Evolutionary conservation across 2,329 filamentous ascomycete species (phyloP), one percentile per base, ranked within the genome.

Genomic region (Sclerotinia subarctica): DNA sequence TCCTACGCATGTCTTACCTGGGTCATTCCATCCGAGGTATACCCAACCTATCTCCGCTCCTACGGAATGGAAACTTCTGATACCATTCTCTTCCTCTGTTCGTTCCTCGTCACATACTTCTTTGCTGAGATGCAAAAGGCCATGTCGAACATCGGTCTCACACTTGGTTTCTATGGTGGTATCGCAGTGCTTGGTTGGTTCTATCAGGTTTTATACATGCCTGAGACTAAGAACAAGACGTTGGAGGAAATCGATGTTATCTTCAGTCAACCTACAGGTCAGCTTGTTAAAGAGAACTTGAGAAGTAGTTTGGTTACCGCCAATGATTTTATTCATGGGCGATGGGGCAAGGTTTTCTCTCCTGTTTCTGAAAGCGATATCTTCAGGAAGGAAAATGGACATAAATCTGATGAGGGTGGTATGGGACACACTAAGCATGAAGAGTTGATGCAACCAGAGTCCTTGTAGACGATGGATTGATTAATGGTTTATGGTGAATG

Each of bases 201-300:
- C 72, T 92, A 91, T 77, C 89, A 92, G 79, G 81, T 91, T 58
- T 76, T 91, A 62, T 92, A 91, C 79, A 92, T 92, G 90, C 89
- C 88, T 0, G 88, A 91, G 81, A 91, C 89, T 3, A 91, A 91
- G 81, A 86, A 77, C 66, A 81, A 81, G 77, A 85, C 85, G 2
- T 83, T 92, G 0, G 90, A 92, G 78, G 89, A 92, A 78, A 91
- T 92, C 69, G 89, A 92, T 69, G 79, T 86, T 49, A 80, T 91
- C 26, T 91, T 91, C 76, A 82, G 84, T 62, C 82, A 84, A 70
- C 88, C 89, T 0, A 91, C 89, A 0, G 79, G 80, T 53, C 83
- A 88, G 56, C 82, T 91, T 56, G 87, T 91, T 0, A 80, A 79
- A 68, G 81, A 88, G 79, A 90, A 90, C 74, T 69, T 82, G 49